Evolutionary conservation across 768 basidiomycete genomes (phyloP).

Genomic region (Boletus vermiculosoides): DNA sequence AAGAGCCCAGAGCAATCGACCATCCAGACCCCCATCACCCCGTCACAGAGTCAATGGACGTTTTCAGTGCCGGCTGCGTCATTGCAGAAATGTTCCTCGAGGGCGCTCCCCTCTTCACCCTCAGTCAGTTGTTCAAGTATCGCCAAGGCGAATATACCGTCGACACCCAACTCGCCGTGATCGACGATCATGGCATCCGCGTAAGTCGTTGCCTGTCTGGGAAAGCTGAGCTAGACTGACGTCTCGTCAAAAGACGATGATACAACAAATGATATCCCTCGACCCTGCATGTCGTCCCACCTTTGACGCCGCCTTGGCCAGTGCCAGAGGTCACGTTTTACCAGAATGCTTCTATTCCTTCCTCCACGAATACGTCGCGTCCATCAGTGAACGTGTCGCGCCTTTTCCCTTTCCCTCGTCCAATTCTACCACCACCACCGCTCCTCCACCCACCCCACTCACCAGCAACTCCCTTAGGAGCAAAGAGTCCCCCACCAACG

Average conservation of each 20-base stretch:
- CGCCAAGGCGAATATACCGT: conserved; percentile 80
- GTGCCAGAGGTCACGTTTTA: conserved; percentile 74
- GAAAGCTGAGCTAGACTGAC: conserved; percentile 20
- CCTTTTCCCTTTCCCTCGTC: conserved; percentile 41
- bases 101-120: conserved; percentile 87
- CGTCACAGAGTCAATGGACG: conserved; percentile 96
- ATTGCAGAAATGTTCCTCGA: conserved; percentile 95
- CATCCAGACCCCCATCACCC: conserved; percentile 64
- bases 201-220: conserved; percentile 45
- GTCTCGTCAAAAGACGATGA: conserved; percentile 57
- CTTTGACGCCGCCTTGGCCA: conserved; percentile 76
- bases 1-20: conserved; percentile 55
- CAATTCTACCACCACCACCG: conserved; percentile 28
- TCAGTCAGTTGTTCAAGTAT: conserved; percentile 95
- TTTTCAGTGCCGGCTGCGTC: conserved; percentile 93
- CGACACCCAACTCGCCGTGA: conserved; percentile 64
- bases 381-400: conserved; percentile 67
- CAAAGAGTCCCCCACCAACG: conserved; percentile 13
- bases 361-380: conserved; percentile 83
- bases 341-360: conserved; percentile 96
- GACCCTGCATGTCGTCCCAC: conserved; percentile 75
- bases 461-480: conserved; percentile 26
- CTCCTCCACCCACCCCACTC: conserved; percentile 31
- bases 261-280: conserved; percentile 86
- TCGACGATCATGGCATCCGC: conserved; percentile 80